These are phyloP conservation scores for Fraxinus velutina DNA, from an alignment of 305 asterid genomes.

Conservation along the genomic window DNA sequence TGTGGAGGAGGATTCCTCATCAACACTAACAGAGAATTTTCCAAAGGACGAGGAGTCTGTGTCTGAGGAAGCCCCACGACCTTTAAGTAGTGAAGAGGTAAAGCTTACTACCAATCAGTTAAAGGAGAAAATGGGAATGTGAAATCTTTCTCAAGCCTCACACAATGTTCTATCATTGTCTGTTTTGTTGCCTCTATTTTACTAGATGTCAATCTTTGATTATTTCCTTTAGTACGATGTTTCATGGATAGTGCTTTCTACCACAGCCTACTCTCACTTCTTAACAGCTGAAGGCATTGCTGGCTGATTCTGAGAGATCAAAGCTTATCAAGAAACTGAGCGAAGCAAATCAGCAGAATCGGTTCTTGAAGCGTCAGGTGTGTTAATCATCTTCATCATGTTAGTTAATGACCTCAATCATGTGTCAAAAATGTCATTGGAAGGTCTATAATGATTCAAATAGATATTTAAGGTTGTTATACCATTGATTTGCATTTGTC, in stretches of 20 bases:
- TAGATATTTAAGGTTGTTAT: not conserved
- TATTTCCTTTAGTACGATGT: not conserved
- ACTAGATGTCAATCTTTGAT: not conserved
- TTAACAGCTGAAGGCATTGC: constrained; percentile 61
- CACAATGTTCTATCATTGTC: not conserved
- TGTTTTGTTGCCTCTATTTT: not conserved
- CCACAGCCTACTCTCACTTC: constrained; percentile 4
- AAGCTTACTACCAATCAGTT: constrained; percentile 5
- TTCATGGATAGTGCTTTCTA: constrained; percentile 10
- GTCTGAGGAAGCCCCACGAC: constrained; percentile 29
- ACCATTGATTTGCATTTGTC: not conserved
- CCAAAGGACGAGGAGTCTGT: constrained; percentile 30
- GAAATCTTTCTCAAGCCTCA: not conserved
- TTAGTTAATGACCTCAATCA: not conserved
- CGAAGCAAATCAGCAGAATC: constrained; percentile 83
- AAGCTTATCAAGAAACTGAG: constrained; percentile 71
- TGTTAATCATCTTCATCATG: not conserved
- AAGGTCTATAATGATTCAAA: not conserved
- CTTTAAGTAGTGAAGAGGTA: constrained; percentile 59
- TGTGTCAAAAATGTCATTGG: not conserved
- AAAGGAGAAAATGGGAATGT: not conserved
- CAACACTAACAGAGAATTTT: constrained; percentile 32
- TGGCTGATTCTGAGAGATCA: constrained; percentile 72
- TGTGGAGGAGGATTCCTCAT: constrained; percentile 51
- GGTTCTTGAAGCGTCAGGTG: constrained; percentile 86